Conservation (phyloP, 176 grass and related monocot species). For the Luzula sylvatica region DNA sequence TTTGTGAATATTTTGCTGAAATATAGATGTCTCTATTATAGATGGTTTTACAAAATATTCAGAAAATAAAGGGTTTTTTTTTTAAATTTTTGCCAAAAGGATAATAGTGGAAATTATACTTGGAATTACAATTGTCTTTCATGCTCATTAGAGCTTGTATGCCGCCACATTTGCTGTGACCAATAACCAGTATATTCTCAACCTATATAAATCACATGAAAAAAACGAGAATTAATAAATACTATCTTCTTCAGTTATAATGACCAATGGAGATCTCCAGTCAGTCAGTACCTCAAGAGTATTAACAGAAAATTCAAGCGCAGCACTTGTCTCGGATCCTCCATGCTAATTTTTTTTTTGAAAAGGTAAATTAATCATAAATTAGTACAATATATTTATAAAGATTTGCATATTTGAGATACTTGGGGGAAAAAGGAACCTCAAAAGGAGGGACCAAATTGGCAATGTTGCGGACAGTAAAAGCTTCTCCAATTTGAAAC, state of each 20-base stretch:
- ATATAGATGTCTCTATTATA: too few species aligned
- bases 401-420: conserved; percentile 9
- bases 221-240: background rate
- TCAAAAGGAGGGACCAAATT: conserved; percentile 84
- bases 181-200: conserved; percentile 66
- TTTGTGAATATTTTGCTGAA: too few species aligned
- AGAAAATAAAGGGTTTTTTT: too few species aligned
- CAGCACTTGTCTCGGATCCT: conserved; percentile 75
- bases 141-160: conserved; percentile 88
- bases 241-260: background rate
- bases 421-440: conserved; percentile 25
- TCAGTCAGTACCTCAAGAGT: conserved; percentile 36
- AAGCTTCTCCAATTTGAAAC: conserved; percentile 86
- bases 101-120: conserved; percentile 38
- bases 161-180: conserved; percentile 86
- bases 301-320: conserved; percentile 77
- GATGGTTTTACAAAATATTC: too few species aligned
- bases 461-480: conserved; percentile 84
- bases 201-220: conserved; percentile 51
- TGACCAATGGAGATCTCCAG: background rate
- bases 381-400: background rate
- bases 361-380: conserved; percentile 12
- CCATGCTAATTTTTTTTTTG: conserved; percentile 47
- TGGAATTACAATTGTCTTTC: conserved; percentile 44
- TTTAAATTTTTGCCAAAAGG: too few species aligned